These are phyloP conservation scores for Calonectria fujianensis DNA, from an alignment of 2,329 filamentous ascomycete species.

Conservation along the genomic window DNA sequence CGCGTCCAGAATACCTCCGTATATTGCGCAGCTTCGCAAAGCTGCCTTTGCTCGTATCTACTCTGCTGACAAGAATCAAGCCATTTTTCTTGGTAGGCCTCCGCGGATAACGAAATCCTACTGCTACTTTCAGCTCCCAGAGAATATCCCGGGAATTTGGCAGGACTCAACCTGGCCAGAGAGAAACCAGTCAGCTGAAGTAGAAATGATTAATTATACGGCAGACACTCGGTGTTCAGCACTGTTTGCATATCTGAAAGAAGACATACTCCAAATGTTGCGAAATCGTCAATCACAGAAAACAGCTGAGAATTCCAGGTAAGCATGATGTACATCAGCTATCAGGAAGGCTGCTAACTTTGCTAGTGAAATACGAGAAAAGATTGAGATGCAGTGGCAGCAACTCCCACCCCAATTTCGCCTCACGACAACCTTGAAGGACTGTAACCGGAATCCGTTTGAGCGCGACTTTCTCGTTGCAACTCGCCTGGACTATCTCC, in stretches of 20 bases:
- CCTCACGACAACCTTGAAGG: constrained; percentile 33
- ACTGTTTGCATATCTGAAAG: constrained; percentile 39
- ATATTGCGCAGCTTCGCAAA: constrained; percentile 63
- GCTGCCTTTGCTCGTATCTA: constrained; percentile 65
- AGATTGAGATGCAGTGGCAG: constrained; percentile 42
- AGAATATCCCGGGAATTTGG: constrained; percentile 22
- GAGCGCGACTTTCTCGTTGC: constrained; percentile 41
- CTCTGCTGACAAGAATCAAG: constrained; percentile 65
- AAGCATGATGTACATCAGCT: not conserved
- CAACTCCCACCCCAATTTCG: constrained; percentile 37
- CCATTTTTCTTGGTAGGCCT: constrained; percentile 65
- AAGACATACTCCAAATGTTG: constrained; percentile 42
- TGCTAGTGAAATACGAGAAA: constrained; percentile 31
- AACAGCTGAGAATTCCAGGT: constrained; percentile 17
- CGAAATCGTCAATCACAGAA: constrained; percentile 21
- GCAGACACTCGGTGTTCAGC: constrained; percentile 44
- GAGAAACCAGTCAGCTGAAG: not conserved
- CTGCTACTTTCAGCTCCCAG: constrained; percentile 33
- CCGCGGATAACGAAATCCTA: constrained; percentile 60
- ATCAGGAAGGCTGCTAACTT: not conserved
- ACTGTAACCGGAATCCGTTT: constrained; percentile 31
- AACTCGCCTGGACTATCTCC: constrained; percentile 43
- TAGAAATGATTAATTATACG: constrained; percentile 38
- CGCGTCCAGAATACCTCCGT: constrained; percentile 54
- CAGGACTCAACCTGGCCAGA: not conserved